A percentile compares a stretch with the other conserved stretches of the same genome.
Conservation (phyloP, 441 rosid genomes). For the Corymbia calophylla region DNA sequence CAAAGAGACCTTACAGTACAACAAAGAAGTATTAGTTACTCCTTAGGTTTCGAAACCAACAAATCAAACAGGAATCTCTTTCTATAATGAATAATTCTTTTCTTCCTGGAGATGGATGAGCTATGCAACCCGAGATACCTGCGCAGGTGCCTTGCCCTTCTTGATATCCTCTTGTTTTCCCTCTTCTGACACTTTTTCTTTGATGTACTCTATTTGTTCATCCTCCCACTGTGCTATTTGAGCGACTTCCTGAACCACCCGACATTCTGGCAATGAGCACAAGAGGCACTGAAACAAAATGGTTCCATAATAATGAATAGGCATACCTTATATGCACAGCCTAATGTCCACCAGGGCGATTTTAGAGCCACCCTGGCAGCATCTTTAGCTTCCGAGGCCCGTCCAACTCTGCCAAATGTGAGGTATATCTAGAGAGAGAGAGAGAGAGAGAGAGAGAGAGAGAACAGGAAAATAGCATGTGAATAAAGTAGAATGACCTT, state of each 20-base stretch:
- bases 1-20: conserved; percentile 46
- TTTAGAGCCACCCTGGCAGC: conserved; percentile 86
- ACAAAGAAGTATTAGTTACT: not conserved
- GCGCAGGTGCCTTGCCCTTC: conserved; percentile 64
- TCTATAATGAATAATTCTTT: not conserved
- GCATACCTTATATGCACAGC: conserved; percentile 60
- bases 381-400: conserved; percentile 68
- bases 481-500: conserved; percentile 27
- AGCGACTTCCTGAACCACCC: conserved; percentile 57
- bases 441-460: not conserved
- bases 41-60: not conserved
- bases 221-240: conserved; percentile 69
- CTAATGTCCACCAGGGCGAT: conserved; percentile 94
- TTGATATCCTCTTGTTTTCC: conserved; percentile 56
- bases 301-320: not conserved
- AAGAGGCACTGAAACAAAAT: not conserved
- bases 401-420: conserved; percentile 50
- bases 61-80: not conserved
- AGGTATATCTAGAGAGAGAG: not conserved
- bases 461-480: not conserved
- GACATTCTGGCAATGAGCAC: not conserved
- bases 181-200: conserved; percentile 53
- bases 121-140: conserved; percentile 23
- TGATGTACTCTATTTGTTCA: conserved; percentile 57
- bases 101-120: not conserved